Evolutionary conservation across 345 rosid species (phyloP), one percentile per base, ranked within the genome.

Genomic region (Litchi chinensis): DNA sequence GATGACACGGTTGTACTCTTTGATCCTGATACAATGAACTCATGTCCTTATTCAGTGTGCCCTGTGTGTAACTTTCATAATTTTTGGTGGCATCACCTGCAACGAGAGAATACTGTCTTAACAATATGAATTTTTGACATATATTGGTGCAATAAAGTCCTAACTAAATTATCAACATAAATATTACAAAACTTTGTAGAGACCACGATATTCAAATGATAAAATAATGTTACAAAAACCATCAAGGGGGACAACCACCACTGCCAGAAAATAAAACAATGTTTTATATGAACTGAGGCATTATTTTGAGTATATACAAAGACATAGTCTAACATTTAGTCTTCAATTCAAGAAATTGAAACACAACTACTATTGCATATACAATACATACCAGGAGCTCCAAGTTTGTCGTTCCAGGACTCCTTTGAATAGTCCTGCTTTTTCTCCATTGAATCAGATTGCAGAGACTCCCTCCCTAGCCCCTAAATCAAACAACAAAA

Each of bases 1-100:
- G 84, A 80, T 86, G 90, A 73, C 92, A 89, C 21, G 98, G 98
- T 44, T 90, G 93, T 13, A 86, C 84, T 80, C 79, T 89, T 79
- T 89, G 96, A 1, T 88, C 87, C 40, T 88, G 90, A 80, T 89
- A 89, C 57, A 71, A 39, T 15, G 88, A 87, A 78, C 79, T 71
- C 83, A 11, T 40, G 71, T 87, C 89, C 62, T 65, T 76, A 66
- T 68, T 77, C 68, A 77, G 79, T 4, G 13, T 26, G 75, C 82
- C 80, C 82, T 87, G 80, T 52, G 69, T 79, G 76, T 78, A 88
- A 39, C 77, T 82, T 72, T 85, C 87, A 15, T 37, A 65, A 26
- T 66, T 81, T 80, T 80, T 87, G 12, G 80, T 78, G 43, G 60
- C 56, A 60, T 83, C 87, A 63, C 84, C 95, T 91, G 80, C 70